Conservation (phyloP, 805 yeast species). For the Candida alai region DNA sequence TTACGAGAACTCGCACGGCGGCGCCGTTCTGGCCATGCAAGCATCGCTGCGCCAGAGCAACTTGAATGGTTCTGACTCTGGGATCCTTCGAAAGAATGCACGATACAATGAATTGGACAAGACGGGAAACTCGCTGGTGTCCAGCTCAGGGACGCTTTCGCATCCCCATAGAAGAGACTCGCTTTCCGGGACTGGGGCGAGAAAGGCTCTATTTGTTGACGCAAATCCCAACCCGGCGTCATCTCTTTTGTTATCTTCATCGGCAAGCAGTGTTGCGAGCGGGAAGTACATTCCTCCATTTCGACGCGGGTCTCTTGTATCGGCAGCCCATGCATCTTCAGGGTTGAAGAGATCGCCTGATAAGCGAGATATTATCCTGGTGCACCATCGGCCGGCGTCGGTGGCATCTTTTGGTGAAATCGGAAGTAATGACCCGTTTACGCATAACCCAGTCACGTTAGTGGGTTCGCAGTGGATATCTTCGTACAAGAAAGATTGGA, state of each 20-base stretch:
- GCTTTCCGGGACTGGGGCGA: slow-evolving; percentile 2
- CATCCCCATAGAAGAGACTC: neutral
- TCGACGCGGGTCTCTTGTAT: slow-evolving; percentile 46
- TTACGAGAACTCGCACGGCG: slow-evolving; percentile 15
- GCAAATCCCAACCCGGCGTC: neutral
- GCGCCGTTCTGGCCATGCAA: neutral
- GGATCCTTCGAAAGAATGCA: neutral
- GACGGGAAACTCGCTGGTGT: neutral
- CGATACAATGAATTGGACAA: neutral
- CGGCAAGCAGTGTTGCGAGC: slow-evolving; percentile 14
- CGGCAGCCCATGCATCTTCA: slow-evolving; percentile 10
- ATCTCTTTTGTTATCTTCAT: neutral
- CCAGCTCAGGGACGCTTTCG: neutral
- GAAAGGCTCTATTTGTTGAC: slow-evolving; percentile 5
- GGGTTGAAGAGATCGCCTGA: slow-evolving; percentile 4
- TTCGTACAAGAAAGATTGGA: slow-evolving; percentile 23
- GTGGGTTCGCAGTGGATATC: slow-evolving; percentile 22
- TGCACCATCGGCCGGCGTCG: slow-evolving; percentile 3
- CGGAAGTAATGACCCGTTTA: slow-evolving; percentile 4
- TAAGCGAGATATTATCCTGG: slow-evolving; percentile 3
- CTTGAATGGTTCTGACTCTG: slow-evolving; percentile 1
- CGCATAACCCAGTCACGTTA: slow-evolving; percentile 6
- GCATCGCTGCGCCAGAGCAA: neutral
- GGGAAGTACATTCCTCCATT: slow-evolving; percentile 76
- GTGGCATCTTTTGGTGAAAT: neutral